Base-by-base conservation (phyloP, 2,329 filamentous ascomycete genomes). In the Geosmithia flava region DNA sequence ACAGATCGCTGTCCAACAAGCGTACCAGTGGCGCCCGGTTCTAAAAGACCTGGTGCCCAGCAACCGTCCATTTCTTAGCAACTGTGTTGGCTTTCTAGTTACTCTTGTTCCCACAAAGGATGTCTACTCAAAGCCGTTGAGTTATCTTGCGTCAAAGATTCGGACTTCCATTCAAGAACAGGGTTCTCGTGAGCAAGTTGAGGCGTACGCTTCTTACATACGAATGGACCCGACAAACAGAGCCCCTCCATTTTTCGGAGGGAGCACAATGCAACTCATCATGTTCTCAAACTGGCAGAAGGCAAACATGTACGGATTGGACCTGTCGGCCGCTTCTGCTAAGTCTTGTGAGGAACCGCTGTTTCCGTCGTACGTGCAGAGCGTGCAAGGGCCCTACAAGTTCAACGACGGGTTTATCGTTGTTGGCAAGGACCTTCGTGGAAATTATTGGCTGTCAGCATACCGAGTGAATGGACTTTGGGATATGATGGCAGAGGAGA, bases 221-320 rank as follows among this genome's bases (percentile, higher is more conserved):
- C 42, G 47, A 19, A 48, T 52, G 27, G 53, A 53, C 11, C 48
- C 51, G 1, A 47, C 40, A 10, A 56, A 57, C 4, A 11, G 23
- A 4, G 48, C 55, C n/a, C 54, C 61, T 2, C 58, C 61, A 1
- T 54, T 63, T 29, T 63, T 65, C 43, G 62, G 62, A 7, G 54
- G 59, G 11, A 50, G 53, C 20, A 53, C 51, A 17, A 65, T 64
- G 62, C 54, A 59, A 37, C 49, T 60, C 46, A 19, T 65, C 7
- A 57, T 53, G 17, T 59, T 56, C 47, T 59, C 60, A 3, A 64
- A 65, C 52, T 65, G 62, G 62, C 45, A 48, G 47, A 60, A 61
- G 52, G 57, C 59, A 2, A 33, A 42, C 20, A 30, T 49, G 27
- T 45, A 23, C 30, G 47, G 20, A 11, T 16, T 41, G 8, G 47